A percentile compares a stretch with the other conserved stretches of the same genome.
Evolutionary conservation across 1,139 yeast species (phyloP).

Genomic region (Hemisphaericaspora xylofermentans): DNA sequence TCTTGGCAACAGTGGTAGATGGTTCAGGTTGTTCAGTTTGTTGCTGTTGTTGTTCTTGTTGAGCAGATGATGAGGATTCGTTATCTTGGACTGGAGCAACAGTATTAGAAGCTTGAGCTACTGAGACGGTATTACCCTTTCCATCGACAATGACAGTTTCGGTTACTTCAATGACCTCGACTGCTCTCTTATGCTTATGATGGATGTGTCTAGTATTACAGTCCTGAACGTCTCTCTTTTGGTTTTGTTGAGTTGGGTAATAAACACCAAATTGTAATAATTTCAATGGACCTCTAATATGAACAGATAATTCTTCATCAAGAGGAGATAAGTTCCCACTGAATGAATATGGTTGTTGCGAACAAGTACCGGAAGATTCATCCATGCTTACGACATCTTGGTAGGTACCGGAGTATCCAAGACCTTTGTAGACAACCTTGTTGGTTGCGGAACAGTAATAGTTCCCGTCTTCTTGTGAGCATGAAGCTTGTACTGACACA

Average conservation of each 20-base stretch:
- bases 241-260: slow-evolving; percentile 39
- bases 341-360: slow-evolving; percentile 51
- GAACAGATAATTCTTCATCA: slow-evolving; percentile 71
- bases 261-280: slow-evolving; percentile 67
- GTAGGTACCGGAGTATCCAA: slow-evolving; percentile 69
- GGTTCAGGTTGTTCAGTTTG: slow-evolving; percentile 26
- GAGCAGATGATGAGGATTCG: slow-evolving; percentile 28
- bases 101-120: slow-evolving; percentile 22
- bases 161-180: slow-evolving; percentile 67
- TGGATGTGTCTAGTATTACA: slow-evolving; percentile 48
- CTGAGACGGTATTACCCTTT: slow-evolving; percentile 50
- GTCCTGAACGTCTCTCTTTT: slow-evolving; percentile 36
- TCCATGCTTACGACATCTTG: slow-evolving; percentile 56
- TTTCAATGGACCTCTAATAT: slow-evolving; percentile 74
- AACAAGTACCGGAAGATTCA: slow-evolving; percentile 49
- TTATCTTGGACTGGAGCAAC: too few relatives aligned
- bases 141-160: slow-evolving; percentile 68
- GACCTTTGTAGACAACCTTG: slow-evolving; percentile 65
- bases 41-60: slow-evolving; percentile 13
- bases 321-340: slow-evolving; percentile 67
- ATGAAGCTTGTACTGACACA: slow-evolving; percentile 12
- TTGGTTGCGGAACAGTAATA: slow-evolving; percentile 74
- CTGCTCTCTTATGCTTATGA: slow-evolving; percentile 64
- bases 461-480: slow-evolving; percentile 51
- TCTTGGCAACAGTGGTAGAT: background rate